phyloP scores from a whole-genome alignment of 2,329 filamentous ascomycete genomes.

The Venturia asperata region DNA sequence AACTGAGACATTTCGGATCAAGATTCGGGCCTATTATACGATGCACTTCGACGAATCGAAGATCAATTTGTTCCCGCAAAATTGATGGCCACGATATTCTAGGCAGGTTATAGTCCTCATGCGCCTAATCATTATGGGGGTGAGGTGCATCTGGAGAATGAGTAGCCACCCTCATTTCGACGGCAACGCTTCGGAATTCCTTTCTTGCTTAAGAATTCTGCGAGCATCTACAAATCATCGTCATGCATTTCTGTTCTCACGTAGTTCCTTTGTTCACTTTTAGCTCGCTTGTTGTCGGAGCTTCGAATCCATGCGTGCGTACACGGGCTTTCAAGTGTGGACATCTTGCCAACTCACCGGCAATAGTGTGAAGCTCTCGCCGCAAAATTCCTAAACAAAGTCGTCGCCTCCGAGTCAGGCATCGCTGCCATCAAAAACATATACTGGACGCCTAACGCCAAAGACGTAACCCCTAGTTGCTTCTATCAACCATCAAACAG shows the following conservation, averaged over 20 bases:
- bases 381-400: neutral
- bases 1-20: no score
- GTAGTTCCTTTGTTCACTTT: neutral
- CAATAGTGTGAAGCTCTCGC: conserved; percentile 15
- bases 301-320: neutral
- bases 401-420: neutral
- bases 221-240: neutral
- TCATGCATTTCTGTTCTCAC: neutral
- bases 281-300: neutral
- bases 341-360: neutral
- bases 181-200: no score
- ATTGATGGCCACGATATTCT: neutral
- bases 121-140: neutral
- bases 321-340: neutral
- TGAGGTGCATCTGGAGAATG: neutral
- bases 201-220: neutral
- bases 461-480: conserved; percentile 11
- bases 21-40: no score
- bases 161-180: neutral
- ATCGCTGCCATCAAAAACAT: neutral
- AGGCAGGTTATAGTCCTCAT: neutral
- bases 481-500: conserved; percentile 13
- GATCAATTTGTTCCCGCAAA: neutral
- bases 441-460: neutral
- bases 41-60: no score